Conservation (phyloP, 2,329 filamentous ascomycete species). For the Trichoderma lentiforme region DNA sequence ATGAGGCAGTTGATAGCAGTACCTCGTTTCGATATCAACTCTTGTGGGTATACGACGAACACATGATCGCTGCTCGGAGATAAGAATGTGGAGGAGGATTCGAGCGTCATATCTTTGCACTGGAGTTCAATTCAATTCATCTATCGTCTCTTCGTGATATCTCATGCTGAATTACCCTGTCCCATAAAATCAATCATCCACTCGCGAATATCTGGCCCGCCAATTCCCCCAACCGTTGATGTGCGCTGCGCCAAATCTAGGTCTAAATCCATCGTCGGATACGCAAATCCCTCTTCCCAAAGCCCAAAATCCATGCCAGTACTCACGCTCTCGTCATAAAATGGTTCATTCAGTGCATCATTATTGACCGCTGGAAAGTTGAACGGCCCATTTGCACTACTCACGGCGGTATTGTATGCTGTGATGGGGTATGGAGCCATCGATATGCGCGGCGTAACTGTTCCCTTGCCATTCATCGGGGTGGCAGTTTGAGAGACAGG, state of each 20-base stretch:
- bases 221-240: neutral
- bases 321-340: conserved; percentile 29
- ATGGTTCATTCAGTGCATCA: conserved; percentile 28
- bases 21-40: neutral
- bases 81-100: neutral
- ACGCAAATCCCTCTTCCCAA: conserved; percentile 39
- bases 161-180: neutral
- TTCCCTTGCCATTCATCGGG: neutral
- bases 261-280: conserved; percentile 33
- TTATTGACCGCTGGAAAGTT: conserved; percentile 31
- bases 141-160: neutral
- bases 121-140: neutral
- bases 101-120: neutral
- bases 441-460: neutral
- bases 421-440: conserved; percentile 16
- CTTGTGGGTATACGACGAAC: neutral
- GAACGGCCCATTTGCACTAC: conserved; percentile 9
- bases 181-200: conserved; percentile 14
- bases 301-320: conserved; percentile 33
- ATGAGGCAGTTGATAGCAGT: neutral
- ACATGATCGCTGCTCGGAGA: neutral
- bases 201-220: conserved; percentile 5
- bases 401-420: neutral
- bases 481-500: neutral
- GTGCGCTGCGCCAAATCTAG: conserved; percentile 31